These are phyloP conservation scores for Suhomyces yuchorum DNA, from an alignment of 1,139 yeast genomes.

Conservation along the genomic window DNA sequence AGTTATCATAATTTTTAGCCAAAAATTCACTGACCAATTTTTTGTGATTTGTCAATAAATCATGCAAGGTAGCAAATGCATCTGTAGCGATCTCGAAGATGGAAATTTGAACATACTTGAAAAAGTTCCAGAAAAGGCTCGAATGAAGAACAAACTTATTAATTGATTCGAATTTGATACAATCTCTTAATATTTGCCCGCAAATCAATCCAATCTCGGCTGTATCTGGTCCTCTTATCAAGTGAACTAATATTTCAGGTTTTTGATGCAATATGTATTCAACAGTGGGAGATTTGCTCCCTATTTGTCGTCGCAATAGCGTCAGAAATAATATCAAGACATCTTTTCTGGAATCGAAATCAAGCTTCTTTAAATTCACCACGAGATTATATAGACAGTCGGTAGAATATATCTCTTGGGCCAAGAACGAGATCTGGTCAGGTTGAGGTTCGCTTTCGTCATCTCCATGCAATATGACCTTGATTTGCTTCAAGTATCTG, in stretches of 20 bases:
- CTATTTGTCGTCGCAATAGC: conserved; percentile 76
- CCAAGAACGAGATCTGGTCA: conserved; percentile 70
- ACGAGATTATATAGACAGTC: conserved; percentile 69
- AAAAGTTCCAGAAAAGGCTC: conserved; percentile 76
- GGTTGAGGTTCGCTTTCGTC: conserved; percentile 71
- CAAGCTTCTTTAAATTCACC: conserved; percentile 60
- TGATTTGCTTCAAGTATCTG: conserved; percentile 66
- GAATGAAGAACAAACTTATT: conserved; percentile 57
- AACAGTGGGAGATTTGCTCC: conserved; percentile 79
- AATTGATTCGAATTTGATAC: conserved; percentile 76
- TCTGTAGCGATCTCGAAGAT: conserved; percentile 91
- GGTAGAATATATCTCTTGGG: conserved; percentile 74
- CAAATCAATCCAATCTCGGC: conserved; percentile 73
- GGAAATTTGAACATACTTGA: conserved; percentile 72
- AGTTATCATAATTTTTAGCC: conserved; percentile 51
- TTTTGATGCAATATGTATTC: conserved; percentile 68
- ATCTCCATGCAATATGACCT: conserved; percentile 72
- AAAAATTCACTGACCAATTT: conserved; percentile 71
- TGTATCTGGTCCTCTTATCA: conserved; percentile 71
- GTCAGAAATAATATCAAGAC: conserved; percentile 74
- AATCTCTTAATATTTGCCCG: conserved; percentile 83
- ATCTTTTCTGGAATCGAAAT: conserved; percentile 88
- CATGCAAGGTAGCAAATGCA: conserved; percentile 75
- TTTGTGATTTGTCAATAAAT: conserved; percentile 69
- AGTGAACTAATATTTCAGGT: conserved; percentile 63